A percentile compares a stretch with the other conserved stretches of the same genome.
These are phyloP conservation scores for Saccharum officinarum DNA, from an alignment of 176 grass and related monocot genomes.

Conservation along the genomic window DNA sequence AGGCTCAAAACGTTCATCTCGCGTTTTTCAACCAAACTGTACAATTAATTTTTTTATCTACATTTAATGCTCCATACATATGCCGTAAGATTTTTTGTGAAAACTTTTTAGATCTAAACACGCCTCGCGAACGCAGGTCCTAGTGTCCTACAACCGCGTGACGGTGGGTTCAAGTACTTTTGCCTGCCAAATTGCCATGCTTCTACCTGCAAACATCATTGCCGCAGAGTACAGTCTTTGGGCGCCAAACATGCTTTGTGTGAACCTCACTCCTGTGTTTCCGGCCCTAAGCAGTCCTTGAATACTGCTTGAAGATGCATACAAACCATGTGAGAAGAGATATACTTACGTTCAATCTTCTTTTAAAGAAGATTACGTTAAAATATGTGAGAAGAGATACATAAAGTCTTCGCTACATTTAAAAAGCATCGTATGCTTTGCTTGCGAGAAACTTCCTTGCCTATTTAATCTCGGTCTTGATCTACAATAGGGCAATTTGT, in stretches of 20 bases:
- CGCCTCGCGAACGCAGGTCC: neutral
- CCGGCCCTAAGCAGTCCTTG: conserved; percentile 8
- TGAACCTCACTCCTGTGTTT: conserved; percentile 35
- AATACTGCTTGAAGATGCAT: neutral
- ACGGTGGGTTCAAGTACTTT: conserved; percentile 11
- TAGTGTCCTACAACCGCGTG: conserved; percentile 1
- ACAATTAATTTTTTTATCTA: no score
- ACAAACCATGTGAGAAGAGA: conserved; percentile 3
- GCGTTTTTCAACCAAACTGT: no score
- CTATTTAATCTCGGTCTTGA: neutral
- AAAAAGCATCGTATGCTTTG: conserved; percentile 9
- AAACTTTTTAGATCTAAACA: no score
- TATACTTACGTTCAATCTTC: neutral
- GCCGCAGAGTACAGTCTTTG: conserved; percentile 35
- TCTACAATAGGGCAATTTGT: neutral
- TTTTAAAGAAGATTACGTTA: no score
- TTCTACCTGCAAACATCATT: conserved; percentile 44
- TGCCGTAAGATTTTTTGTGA: no score
- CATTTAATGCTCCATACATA: no score
- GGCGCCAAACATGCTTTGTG: conserved; percentile 46
- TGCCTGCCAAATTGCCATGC: conserved; percentile 27
- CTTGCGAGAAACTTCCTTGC: conserved; percentile 18
- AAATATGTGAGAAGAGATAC: neutral
- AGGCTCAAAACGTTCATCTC: no score
- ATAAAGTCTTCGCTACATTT: neutral